A percentile compares a stretch with the other conserved stretches of the same genome.
Conservation (phyloP, 1,284 basidiomycete genomes). For the Megacollybia platyphylla region DNA sequence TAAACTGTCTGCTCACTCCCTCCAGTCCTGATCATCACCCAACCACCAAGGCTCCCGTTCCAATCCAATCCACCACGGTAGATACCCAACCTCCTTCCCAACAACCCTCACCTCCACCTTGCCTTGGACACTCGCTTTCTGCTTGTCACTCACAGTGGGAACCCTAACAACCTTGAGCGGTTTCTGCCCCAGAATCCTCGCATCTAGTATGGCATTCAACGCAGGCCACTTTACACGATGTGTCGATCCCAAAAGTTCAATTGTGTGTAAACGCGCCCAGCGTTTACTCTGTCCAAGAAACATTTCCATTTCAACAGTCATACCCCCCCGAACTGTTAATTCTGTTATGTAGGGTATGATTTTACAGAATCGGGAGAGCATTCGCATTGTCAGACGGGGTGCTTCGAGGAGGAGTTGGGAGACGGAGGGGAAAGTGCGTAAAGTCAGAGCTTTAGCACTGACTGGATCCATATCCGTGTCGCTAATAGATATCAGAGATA, state of each 20-base stretch:
- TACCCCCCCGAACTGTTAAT: not conserved
- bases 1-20: too few species aligned
- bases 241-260: not conserved
- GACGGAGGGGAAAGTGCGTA: not conserved
- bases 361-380: not conserved
- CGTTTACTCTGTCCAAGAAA: not conserved
- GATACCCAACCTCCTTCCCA: too few species aligned
- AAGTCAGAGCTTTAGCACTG: not conserved
- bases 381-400: not conserved
- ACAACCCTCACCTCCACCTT: too few species aligned
- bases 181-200: too few species aligned
- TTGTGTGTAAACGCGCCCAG: not conserved
- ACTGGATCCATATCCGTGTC: constrained; percentile 1
- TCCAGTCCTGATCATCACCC: too few species aligned
- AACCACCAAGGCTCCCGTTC: too few species aligned
- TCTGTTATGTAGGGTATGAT: not conserved
- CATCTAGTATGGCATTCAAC: too few species aligned
- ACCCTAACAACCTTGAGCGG: too few species aligned
- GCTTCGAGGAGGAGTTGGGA: not conserved
- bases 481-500: constrained; percentile 1
- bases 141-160: too few species aligned
- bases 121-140: too few species aligned
- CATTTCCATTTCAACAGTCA: not conserved
- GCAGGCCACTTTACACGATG: too few species aligned
- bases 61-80: too few species aligned